Conservation (phyloP, 805 yeast genomes). For the Saturnispora galanensis region DNA sequence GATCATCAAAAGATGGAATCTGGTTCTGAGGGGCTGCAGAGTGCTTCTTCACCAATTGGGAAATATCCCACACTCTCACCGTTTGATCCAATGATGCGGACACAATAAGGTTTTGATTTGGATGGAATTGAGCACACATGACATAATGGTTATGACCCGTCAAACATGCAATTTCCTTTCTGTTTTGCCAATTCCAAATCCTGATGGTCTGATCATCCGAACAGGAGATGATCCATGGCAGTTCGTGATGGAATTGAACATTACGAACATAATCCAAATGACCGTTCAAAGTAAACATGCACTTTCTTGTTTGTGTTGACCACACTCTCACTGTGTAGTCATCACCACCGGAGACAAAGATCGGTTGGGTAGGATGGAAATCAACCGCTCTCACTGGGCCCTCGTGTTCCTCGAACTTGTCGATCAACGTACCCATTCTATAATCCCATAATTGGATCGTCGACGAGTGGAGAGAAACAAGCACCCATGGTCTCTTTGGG, state of each 20-base stretch:
- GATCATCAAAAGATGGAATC: conserved; percentile 30
- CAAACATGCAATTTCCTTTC: conserved; percentile 92
- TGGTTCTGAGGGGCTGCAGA: conserved; percentile 48
- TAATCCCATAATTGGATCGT: conserved; percentile 99
- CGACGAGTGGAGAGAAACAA: conserved; percentile 92
- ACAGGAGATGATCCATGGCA: conserved; percentile 95
- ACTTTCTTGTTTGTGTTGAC: conserved; percentile 86
- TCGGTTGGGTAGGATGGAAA: conserved; percentile 97
- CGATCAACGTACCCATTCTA: conserved; percentile 96
- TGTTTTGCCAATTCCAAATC: conserved; percentile 99
- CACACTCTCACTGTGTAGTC: conserved; percentile 93
- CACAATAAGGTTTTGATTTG: conserved; percentile 86
- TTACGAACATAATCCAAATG: conserved; percentile 94
- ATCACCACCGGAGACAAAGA: conserved; percentile 96
- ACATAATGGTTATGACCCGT: conserved; percentile 99
- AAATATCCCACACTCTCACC: conserved; percentile 98
- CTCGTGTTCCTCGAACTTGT: conserved; percentile 94
- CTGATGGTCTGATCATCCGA: conserved; percentile 98
- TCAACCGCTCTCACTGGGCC: conserved; percentile 96
- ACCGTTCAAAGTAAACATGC: conserved; percentile 84
- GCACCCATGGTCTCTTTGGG: conserved; percentile 95
- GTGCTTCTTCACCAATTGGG: conserved; percentile 89
- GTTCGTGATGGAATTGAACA: conserved; percentile 86
- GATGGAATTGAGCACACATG: conserved; percentile 97
- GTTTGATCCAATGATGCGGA: conserved; percentile 96